Percentiles rank a stretch among this genome's conserved stretches.
Conservation (phyloP, 495 filamentous ascomycete genomes). For the Hyaloscypha hepaticicola region DNA sequence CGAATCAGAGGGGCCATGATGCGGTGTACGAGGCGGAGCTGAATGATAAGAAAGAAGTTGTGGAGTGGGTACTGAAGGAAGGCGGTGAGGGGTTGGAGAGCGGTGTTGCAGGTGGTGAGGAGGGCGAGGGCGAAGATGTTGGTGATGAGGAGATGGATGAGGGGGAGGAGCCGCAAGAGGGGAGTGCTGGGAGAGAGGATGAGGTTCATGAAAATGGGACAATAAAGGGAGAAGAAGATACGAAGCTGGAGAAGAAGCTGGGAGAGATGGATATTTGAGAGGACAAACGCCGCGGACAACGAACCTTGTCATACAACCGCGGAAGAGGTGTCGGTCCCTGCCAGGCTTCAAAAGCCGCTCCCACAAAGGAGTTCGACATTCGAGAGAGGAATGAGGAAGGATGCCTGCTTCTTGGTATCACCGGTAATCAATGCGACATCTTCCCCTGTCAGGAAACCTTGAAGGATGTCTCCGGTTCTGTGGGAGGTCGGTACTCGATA, state of each 20-base stretch:
- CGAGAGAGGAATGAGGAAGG: too few relatives aligned
- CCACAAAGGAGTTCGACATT: too few relatives aligned
- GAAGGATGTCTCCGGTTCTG: too few relatives aligned
- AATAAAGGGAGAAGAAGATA: neutral
- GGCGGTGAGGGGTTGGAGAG: conserved; percentile 53
- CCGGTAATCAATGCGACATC: too few relatives aligned
- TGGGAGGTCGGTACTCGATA: too few relatives aligned
- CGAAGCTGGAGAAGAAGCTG: conserved; percentile 6
- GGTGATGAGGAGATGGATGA: conserved; percentile 5
- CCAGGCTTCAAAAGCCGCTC: neutral
- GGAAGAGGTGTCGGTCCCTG: neutral
- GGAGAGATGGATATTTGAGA: conserved; percentile 6
- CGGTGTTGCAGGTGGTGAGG: conserved; percentile 40
- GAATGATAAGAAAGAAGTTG: conserved; percentile 64
- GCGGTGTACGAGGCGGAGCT: conserved; percentile 83
- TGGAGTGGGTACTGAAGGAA: conserved; percentile 60
- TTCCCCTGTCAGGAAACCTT: too few relatives aligned
- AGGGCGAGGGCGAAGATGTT: conserved; percentile 23
- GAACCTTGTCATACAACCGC: neutral
- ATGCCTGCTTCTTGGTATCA: too few relatives aligned
- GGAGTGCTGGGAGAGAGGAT: neutral
- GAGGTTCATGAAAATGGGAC: neutral
- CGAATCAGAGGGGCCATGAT: conserved; percentile 81
- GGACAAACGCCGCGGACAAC: neutral
- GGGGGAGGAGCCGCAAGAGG: neutral